Conservation (phyloP, 208 protist species). For the Trypanosoma theileri region DNA sequence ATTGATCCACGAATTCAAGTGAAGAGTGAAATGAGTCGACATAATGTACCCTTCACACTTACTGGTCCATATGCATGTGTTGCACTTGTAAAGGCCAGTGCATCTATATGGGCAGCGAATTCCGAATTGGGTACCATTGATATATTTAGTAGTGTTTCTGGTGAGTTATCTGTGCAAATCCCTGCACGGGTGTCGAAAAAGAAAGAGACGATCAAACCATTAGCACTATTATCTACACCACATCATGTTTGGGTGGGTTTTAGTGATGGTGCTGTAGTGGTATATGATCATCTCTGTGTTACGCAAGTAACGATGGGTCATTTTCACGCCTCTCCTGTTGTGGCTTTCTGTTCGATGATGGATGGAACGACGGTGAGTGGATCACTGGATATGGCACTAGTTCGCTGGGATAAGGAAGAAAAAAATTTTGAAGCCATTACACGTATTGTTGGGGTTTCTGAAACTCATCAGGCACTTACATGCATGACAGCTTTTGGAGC, state of each 20-base stretch:
- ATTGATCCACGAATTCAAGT: not conserved
- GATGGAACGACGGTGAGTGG: slow-evolving; percentile 66
- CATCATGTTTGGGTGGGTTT: slow-evolving; percentile 82
- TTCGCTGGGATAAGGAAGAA: slow-evolving; percentile 78
- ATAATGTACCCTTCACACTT: slow-evolving; percentile 45
- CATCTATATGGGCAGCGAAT: slow-evolving; percentile 67
- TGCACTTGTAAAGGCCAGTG: slow-evolving; percentile 34
- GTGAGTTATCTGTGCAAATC: slow-evolving; percentile 36
- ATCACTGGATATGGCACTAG: slow-evolving; percentile 64
- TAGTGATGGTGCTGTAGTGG: slow-evolving; percentile 62
- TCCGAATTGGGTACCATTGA: slow-evolving; percentile 43
- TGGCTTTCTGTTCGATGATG: slow-evolving; percentile 37
- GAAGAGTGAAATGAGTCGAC: not conserved
- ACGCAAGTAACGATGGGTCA: slow-evolving; percentile 49
- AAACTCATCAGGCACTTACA: slow-evolving; percentile 30
- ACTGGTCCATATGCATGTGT: slow-evolving; percentile 43
- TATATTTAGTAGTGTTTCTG: slow-evolving; percentile 68
- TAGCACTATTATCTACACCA: slow-evolving; percentile 44
- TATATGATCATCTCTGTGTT: slow-evolving; percentile 83
- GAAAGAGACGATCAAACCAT: slow-evolving; percentile 12
- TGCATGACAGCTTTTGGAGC: slow-evolving; percentile 29
- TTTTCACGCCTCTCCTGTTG: slow-evolving; percentile 55
- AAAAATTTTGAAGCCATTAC: slow-evolving; percentile 80
- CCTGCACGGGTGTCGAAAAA: slow-evolving; percentile 11
- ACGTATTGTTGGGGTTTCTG: slow-evolving; percentile 32